Evolutionary conservation across 371 early-diverging fungal species (phyloP).

Genomic region (Pancytospora epiphaga): DNA sequence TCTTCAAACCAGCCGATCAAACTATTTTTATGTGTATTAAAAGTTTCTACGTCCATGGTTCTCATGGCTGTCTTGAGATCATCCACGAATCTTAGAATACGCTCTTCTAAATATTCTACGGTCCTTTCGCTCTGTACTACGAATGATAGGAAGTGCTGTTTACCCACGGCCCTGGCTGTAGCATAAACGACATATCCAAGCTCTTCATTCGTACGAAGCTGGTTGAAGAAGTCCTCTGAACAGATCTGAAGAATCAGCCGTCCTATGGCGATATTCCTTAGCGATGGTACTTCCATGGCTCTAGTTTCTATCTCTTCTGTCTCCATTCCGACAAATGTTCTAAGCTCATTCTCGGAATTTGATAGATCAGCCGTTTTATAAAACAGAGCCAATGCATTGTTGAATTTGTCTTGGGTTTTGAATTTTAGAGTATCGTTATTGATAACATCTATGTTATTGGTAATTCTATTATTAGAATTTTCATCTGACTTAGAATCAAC

Average conservation of each 20-base stretch:
- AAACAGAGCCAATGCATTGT: constrained; percentile 8
- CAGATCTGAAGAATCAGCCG: constrained; percentile 10
- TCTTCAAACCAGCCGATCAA: constrained; percentile 1
- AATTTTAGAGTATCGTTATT: too few species aligned
- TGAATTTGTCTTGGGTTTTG: constrained; percentile 16
- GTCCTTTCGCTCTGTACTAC: constrained; percentile 47
- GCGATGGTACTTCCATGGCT: not conserved
- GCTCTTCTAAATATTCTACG: constrained; percentile 30
- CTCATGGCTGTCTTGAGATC: constrained; percentile 13
- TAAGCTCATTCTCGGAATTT: not conserved
- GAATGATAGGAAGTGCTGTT: constrained; percentile 29
- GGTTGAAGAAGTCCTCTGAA: constrained; percentile 53
- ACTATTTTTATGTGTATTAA: not conserved
- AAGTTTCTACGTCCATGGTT: constrained; percentile 24
- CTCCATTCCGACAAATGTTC: too few species aligned
- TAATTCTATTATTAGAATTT: not conserved
- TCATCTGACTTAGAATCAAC: not conserved
- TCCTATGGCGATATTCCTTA: constrained; percentile 14
- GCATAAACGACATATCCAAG: constrained; percentile 54
- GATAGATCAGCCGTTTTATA: not conserved
- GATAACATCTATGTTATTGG: too few species aligned
- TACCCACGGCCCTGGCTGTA: not conserved
- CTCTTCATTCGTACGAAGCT: constrained; percentile 54
- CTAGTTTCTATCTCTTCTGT: too few species aligned
- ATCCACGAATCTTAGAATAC: constrained; percentile 43